phyloP scores from a whole-genome alignment of 257 asterid species.

The Rubia yunnanensis region DNA sequence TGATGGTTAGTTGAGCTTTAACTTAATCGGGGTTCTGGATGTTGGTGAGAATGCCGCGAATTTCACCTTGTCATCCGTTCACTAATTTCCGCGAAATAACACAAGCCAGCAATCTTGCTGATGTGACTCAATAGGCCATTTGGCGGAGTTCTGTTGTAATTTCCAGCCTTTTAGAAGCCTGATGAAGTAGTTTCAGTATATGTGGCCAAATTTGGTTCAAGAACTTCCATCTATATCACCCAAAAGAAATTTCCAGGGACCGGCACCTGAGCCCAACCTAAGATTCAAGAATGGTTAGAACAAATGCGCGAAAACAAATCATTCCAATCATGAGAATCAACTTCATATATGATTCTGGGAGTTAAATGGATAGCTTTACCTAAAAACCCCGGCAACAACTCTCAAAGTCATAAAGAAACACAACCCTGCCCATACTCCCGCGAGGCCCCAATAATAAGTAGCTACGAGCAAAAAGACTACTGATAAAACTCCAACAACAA shows the following conservation, averaged over 20 bases:
- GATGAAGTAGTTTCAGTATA: not conserved
- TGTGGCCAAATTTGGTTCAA: slow-evolving; percentile 17
- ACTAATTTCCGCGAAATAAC: not conserved
- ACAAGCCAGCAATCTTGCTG: not conserved
- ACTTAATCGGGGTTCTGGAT: not conserved
- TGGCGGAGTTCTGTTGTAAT: not conserved
- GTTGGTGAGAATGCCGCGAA: not conserved
- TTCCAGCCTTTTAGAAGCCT: not conserved
- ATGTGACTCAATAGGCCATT: not conserved
- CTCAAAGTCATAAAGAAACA: slow-evolving; percentile 87
- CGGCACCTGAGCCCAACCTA: slow-evolving; percentile 68
- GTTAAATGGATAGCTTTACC: slow-evolving; percentile 27
- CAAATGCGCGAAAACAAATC: no score
- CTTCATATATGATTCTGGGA: not conserved
- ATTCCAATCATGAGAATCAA: no score
- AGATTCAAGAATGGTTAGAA: not conserved
- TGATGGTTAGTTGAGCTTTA: not conserved
- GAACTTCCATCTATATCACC: slow-evolving; percentile 35
- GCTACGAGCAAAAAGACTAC: slow-evolving; percentile 51
- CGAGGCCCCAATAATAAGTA: slow-evolving; percentile 60
- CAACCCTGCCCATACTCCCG: slow-evolving; percentile 86
- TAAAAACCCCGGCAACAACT: slow-evolving; percentile 64
- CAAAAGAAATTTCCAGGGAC: slow-evolving; percentile 73
- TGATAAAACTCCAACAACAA: slow-evolving; percentile 56
- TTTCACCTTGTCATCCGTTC: not conserved